Evolutionary conservation across 306 rosid genomes (phyloP).

Genomic region (Prosopis cineraria): DNA sequence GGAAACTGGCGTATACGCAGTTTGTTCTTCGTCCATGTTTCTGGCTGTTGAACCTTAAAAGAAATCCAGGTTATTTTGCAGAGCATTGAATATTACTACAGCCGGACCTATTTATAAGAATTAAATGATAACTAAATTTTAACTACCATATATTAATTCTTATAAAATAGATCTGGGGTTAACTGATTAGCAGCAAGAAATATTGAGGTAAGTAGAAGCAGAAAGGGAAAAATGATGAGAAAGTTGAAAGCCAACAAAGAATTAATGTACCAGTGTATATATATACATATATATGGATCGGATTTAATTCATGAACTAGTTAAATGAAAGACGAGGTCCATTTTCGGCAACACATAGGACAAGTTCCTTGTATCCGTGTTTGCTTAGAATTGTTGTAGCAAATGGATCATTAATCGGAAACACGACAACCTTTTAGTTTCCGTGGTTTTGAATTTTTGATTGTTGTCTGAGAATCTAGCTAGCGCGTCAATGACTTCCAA

Average conservation of each 20-base stretch:
- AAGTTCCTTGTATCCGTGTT: constrained; percentile 32
- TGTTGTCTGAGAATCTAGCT: neutral
- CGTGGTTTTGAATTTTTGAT: neutral
- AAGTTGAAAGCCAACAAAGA: neutral
- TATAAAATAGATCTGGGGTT: no score
- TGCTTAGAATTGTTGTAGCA: constrained; percentile 26
- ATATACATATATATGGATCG: neutral
- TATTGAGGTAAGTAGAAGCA: no score
- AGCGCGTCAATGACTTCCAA: neutral
- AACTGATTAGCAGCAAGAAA: no score
- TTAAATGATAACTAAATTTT: no score
- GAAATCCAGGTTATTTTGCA: neutral
- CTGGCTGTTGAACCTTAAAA: neutral
- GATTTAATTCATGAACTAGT: neutral
- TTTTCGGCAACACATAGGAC: neutral
- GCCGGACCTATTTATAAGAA: no score
- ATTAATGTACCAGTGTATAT: neutral
- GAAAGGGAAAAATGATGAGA: neutral
- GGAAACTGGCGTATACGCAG: neutral
- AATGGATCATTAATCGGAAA: neutral
- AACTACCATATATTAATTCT: no score
- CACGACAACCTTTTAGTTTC: neutral
- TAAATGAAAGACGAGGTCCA: neutral
- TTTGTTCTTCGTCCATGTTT: neutral
- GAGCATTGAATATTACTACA: neutral